Conservation (phyloP, 2,329 filamentous ascomycete genomes). For the Claviceps fusiformis region DNA sequence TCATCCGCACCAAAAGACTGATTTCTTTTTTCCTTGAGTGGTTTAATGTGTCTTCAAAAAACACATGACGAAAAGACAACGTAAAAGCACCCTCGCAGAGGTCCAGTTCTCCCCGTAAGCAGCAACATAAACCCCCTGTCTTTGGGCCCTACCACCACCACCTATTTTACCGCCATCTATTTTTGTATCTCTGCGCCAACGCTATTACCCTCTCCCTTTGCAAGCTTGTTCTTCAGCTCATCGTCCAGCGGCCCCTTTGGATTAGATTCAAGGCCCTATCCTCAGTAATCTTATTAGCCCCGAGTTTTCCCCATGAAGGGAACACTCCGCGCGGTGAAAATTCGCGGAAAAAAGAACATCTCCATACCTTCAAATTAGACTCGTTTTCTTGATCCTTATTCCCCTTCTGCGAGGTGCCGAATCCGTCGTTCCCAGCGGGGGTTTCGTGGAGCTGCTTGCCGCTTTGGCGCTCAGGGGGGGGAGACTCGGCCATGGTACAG, state of each 20-base stretch:
- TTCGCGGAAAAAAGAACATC: background rate
- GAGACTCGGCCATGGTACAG: conserved; percentile 63
- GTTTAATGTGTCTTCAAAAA: too few species aligned
- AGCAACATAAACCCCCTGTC: too few species aligned
- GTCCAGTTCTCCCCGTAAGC: too few species aligned
- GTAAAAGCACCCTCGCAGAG: too few species aligned
- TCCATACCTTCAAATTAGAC: conserved; percentile 33
- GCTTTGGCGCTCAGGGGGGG: conserved; percentile 54
- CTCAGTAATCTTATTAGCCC: background rate
- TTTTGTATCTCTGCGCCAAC: conserved; percentile 2
- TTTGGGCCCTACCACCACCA: background rate
- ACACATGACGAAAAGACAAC: too few species aligned
- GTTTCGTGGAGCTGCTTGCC: conserved; percentile 49
- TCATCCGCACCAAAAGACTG: too few species aligned
- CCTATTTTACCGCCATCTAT: background rate
- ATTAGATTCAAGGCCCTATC: conserved; percentile 46
- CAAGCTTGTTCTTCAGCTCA: conserved; percentile 44
- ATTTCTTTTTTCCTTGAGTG: too few species aligned
- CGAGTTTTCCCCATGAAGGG: too few species aligned
- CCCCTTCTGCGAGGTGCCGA: conserved; percentile 41
- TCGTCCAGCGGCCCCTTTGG: conserved; percentile 52
- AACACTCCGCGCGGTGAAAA: too few species aligned
- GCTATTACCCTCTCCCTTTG: conserved; percentile 26
- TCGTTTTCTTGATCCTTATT: conserved; percentile 41
- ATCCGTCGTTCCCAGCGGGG: conserved; percentile 41